These are phyloP conservation scores for Hansenula lynferdii DNA, from an alignment of 1,139 yeast species.

Conservation along the genomic window DNA sequence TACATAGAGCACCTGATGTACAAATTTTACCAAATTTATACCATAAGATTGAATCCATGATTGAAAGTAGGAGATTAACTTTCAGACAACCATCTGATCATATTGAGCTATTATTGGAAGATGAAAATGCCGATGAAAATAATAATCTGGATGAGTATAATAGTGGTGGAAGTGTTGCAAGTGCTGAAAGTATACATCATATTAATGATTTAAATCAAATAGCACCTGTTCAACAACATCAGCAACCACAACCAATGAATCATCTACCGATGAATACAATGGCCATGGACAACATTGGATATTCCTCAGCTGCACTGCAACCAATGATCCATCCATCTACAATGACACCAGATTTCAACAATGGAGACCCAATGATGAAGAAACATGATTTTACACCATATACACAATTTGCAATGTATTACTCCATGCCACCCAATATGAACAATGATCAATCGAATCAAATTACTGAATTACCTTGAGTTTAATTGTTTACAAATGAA, in stretches of 20 bases:
- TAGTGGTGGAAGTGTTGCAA: neutral
- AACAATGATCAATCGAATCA: neutral
- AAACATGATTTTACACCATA: neutral
- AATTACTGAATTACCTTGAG: neutral
- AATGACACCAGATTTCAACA: too few relatives aligned
- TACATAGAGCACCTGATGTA: slow-evolving; percentile 7
- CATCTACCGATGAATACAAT: too few relatives aligned
- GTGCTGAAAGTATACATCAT: too few relatives aligned
- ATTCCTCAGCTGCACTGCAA: too few relatives aligned
- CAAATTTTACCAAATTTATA: neutral
- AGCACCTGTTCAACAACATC: too few relatives aligned
- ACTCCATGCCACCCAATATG: neutral
- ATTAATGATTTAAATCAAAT: too few relatives aligned
- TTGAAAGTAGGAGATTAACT: neutral
- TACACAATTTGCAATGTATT: neutral
- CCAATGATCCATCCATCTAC: too few relatives aligned
- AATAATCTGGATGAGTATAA: neutral
- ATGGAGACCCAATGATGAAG: neutral
- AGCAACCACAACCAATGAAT: too few relatives aligned
- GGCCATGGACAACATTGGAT: too few relatives aligned
- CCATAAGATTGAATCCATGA: neutral
- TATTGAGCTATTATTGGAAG: neutral
- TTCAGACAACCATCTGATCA: slow-evolving; percentile 1
- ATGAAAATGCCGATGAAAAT: neutral
- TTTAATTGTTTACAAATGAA: neutral